These are phyloP conservation scores for Cubamyces lactineus DNA, from an alignment of 768 basidiomycete genomes.

Conservation along the genomic window DNA sequence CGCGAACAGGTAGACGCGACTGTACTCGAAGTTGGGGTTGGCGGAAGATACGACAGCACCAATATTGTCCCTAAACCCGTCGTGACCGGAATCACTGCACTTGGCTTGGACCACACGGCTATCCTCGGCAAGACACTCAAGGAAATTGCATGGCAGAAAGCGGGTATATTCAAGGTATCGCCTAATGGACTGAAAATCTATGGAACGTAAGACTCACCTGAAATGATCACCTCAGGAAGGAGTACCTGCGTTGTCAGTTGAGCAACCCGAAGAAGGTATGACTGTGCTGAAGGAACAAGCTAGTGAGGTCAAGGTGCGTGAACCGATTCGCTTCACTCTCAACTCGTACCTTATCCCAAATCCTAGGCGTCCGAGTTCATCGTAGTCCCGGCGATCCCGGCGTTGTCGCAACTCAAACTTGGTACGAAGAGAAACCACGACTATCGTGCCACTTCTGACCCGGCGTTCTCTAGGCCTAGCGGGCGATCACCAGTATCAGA, in stretches of 20 bases:
- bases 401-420: constrained; percentile 58
- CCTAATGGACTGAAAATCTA: not conserved
- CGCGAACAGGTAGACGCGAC: constrained; percentile 74
- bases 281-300: constrained; percentile 71
- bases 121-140: constrained; percentile 86
- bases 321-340: not conserved
- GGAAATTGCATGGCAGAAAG: constrained; percentile 95
- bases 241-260: constrained; percentile 84
- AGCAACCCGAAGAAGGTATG: constrained; percentile 72
- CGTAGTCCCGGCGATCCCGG: constrained; percentile 56
- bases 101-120: constrained; percentile 90
- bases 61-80: constrained; percentile 91
- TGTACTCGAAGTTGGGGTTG: constrained; percentile 95
- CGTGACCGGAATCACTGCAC: constrained; percentile 86
- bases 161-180: constrained; percentile 89
- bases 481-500: constrained; percentile 84
- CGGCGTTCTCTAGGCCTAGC: constrained; percentile 64
- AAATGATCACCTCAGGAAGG: constrained; percentile 50
- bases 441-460: not conserved
- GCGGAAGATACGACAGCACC: constrained; percentile 92
- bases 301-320: constrained; percentile 60
- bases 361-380: constrained; percentile 68
- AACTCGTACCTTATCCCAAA: constrained; percentile 13
- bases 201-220: not conserved
- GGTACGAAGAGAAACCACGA: constrained; percentile 44